Conservation (phyloP, 768 basidiomycete species). For the Dacryopinax spathularia region DNA sequence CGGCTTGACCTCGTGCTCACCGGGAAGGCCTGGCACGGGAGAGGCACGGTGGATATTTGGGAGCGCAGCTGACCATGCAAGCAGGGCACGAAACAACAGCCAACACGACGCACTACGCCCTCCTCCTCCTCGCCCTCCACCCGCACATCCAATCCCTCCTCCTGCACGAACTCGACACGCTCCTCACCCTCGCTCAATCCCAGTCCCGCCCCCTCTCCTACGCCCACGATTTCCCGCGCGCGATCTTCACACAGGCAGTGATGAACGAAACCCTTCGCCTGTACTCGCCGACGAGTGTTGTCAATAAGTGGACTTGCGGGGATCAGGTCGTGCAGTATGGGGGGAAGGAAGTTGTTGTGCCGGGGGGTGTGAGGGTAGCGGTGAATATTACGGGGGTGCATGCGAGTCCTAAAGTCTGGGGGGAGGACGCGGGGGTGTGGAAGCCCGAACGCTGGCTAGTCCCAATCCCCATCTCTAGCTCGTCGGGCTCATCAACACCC, state of each 20-base stretch:
- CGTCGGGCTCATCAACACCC: background rate
- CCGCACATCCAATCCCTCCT: constrained; percentile 6
- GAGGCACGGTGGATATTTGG: too few species aligned
- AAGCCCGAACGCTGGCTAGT: constrained; percentile 5
- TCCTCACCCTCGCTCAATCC: background rate
- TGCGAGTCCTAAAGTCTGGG: constrained; percentile 6
- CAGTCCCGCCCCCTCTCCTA: background rate
- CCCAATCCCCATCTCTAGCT: background rate
- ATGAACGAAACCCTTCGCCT: constrained; percentile 8
- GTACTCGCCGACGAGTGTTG: constrained; percentile 6
- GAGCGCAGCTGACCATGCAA: background rate
- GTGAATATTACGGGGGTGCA: constrained; percentile 5
- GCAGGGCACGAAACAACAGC: constrained; percentile 10
- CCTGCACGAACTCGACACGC: background rate
- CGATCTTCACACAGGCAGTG: background rate
- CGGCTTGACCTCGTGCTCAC: too few species aligned
- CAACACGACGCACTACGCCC: constrained; percentile 8
- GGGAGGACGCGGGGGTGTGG: background rate
- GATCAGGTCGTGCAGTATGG: background rate
- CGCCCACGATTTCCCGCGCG: background rate
- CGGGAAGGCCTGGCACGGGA: too few species aligned
- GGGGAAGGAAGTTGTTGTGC: constrained; percentile 1
- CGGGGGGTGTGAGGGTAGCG: constrained; percentile 3
- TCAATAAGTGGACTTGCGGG: constrained; percentile 2
- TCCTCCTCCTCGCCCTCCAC: constrained; percentile 9